Percentiles rank a stretch among this genome's conserved stretches.
Evolutionary conservation across 495 filamentous ascomycete species (phyloP).

Genomic region (Aspergillus campestris): DNA sequence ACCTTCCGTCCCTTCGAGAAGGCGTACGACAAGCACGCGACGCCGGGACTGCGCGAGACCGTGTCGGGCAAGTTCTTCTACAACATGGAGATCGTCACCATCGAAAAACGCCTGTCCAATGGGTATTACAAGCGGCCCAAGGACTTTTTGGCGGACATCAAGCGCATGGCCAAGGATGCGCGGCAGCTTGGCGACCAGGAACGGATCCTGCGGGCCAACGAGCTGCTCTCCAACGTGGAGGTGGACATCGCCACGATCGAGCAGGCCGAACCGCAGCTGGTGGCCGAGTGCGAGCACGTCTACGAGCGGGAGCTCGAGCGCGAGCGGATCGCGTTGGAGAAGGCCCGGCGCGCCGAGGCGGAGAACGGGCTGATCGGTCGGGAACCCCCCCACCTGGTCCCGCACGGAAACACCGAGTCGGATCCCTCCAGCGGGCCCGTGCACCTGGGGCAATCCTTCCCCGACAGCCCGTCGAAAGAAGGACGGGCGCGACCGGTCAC

Average conservation of each 20-base stretch:
- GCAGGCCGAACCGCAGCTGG: conserved; percentile 50
- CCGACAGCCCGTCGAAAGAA: conserved; percentile 24
- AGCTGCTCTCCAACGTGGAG: conserved; percentile 83
- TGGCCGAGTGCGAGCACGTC: conserved; percentile 62
- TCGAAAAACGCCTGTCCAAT: conserved; percentile 89
- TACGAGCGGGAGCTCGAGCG: conserved; percentile 68
- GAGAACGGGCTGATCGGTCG: conserved; percentile 19
- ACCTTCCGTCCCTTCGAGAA: conserved; percentile 65
- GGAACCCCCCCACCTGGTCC: conserved; percentile 28
- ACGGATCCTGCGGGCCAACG: conserved; percentile 72
- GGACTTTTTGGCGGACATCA: conserved; percentile 82
- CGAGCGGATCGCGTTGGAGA: conserved; percentile 55
- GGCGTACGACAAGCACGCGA: conserved; percentile 64
- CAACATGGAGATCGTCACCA: conserved; percentile 86
- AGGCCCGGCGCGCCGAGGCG: conserved; percentile 42
- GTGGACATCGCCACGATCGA: conserved; percentile 74
- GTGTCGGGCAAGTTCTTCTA: conserved; percentile 78
- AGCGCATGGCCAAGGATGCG: conserved; percentile 74
- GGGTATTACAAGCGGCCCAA: conserved; percentile 85
- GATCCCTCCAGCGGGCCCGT: conserved; percentile 48
- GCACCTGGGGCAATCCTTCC: conserved; percentile 49
- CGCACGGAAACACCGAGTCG: conserved; percentile 36
- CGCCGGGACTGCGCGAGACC: conserved; percentile 57
- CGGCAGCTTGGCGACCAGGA: conserved; percentile 67
- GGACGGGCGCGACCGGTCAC: conserved; percentile 40